Conservation (phyloP, 148 eudicot genomes). For the Cornus controversa region DNA sequence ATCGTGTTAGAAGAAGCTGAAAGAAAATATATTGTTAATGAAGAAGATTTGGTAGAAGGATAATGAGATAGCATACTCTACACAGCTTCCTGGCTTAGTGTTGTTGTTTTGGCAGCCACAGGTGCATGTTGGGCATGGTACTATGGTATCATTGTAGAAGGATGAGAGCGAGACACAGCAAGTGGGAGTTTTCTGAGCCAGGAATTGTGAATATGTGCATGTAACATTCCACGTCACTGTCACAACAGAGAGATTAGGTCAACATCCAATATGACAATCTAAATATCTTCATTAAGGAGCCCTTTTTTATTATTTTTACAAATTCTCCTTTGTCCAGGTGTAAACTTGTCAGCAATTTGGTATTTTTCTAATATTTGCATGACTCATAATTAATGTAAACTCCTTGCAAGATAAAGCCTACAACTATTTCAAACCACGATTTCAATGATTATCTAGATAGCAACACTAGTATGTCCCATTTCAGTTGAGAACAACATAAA, state of each 20-base stretch:
- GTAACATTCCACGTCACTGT: constrained; percentile 54
- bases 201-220: constrained; percentile 54
- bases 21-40: neutral
- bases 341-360: neutral
- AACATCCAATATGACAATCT: neutral
- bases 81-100: constrained; percentile 48
- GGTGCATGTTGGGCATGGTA: constrained; percentile 48
- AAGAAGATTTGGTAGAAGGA: neutral
- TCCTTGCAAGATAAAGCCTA: neutral
- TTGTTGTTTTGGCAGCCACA: constrained; percentile 49
- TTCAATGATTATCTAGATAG: no score
- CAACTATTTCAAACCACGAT: neutral
- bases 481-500: neutral
- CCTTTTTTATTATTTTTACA: no score
- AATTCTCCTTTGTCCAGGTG: neutral
- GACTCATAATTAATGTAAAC: neutral
- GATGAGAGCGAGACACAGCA: constrained; percentile 61
- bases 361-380: no score
- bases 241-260: neutral
- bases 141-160: constrained; percentile 49
- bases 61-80: constrained; percentile 29
- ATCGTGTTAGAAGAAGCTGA: neutral
- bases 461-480: neutral
- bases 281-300: no score
- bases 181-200: constrained; percentile 41